Evolutionary conservation across 306 rosid species (phyloP), one percentile per base, ranked within the genome.

Genomic region (Rosa multiflora): DNA sequence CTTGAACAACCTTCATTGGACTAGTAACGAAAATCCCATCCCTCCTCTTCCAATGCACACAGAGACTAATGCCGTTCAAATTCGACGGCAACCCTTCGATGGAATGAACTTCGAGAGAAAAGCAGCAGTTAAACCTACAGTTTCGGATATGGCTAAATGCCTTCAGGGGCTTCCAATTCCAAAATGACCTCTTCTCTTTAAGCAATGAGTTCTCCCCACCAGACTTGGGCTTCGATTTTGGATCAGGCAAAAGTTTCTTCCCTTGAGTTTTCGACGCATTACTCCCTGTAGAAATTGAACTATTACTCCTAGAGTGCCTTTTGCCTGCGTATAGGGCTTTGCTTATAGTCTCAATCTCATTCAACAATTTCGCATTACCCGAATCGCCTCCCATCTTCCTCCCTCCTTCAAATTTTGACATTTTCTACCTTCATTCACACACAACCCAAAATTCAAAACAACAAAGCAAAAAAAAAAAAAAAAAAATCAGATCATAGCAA

Each of bases 41-140:
- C 75, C 83, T 77, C 85, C 91, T 86, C 90, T 91, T 95, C 99
- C 99, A 95, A 42, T 88, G 85, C 70, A 95, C 99, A 80, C 91
- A 82, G 13, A 95, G 75, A 84, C 90, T 84, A 46, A 69, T 42
- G 79, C 67, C 85, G 20, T 88, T 73, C 68, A 95, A 88, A 56
- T 61, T 75, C 12, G 49, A 67, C 49, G 99, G 97, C 55, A 95
- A 83, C 61, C 88, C 93, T 86, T 91, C 91, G 59, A 95, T 79
- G 62, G 88, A 85, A 81, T 95, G 99, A 44, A 92, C 91, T 77
- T 86, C 88, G 14, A 95, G 90, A 67, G 95, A 87, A 75, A 95
- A 95, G 87, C 91, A 73, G 69, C 98, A 95, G 76, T 90, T 87
- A 63, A 95, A 92, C 82, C 81, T 91, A 18, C 86, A 86, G 75